Evolutionary conservation across 2,329 filamentous ascomycete genomes (phyloP).

Genomic region (Colletotrichum tropicicola): DNA sequence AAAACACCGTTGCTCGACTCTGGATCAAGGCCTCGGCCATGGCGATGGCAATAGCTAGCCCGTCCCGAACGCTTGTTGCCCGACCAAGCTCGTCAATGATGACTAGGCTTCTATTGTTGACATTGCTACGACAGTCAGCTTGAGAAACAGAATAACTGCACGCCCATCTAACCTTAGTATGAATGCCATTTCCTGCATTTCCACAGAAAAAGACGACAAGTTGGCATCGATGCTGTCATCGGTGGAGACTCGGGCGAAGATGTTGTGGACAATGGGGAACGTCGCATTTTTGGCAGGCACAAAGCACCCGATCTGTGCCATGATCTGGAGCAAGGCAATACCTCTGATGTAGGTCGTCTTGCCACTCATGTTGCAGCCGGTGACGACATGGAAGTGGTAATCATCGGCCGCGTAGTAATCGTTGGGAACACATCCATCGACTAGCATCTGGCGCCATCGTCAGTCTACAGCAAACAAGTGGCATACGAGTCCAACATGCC

Average conservation of each 20-base stretch:
- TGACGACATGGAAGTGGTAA: constrained; percentile 89
- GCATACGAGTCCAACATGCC: constrained; percentile 38
- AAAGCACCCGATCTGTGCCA: constrained; percentile 94
- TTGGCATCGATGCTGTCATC: constrained; percentile 92
- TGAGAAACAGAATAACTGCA: accelerated
- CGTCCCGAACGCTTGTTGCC: constrained; percentile 89
- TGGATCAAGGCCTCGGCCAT: constrained; percentile 89
- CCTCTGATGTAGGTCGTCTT: constrained; percentile 96
- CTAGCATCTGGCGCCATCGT: not conserved
- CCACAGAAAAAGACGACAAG: constrained; percentile 89
- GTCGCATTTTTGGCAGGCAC: constrained; percentile 87
- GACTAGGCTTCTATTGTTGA: constrained; percentile 78
- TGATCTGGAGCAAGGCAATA: constrained; percentile 84
- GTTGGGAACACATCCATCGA: constrained; percentile 80
- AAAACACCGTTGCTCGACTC: constrained; percentile 84
- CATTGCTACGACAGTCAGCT: constrained; percentile 56
- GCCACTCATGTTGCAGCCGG: constrained; percentile 97
- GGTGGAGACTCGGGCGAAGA: constrained; percentile 88
- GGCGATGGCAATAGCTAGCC: constrained; percentile 86
- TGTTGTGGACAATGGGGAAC: constrained; percentile 80
- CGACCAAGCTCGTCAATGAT: constrained; percentile 94
- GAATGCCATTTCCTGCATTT: constrained; percentile 97
- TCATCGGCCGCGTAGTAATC: constrained; percentile 87
- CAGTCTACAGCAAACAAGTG: not conserved
- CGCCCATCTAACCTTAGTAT: constrained; percentile 68